These are phyloP conservation scores for Aspergillus sp. DNA, from an alignment of 2,329 filamentous ascomycete genomes.

Conservation along the genomic window DNA sequence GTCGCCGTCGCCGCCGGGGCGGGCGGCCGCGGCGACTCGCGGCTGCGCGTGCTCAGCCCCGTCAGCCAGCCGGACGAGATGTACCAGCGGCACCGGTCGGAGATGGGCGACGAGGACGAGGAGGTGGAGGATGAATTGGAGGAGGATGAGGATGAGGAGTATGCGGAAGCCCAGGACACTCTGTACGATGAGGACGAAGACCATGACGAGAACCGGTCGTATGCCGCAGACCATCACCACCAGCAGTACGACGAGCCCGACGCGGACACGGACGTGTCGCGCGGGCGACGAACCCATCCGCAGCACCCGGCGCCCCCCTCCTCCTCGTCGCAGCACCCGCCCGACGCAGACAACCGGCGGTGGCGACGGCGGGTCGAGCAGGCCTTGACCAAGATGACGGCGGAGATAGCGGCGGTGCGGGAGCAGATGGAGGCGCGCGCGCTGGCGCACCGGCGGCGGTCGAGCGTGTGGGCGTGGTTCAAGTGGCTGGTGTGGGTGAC, in stretches of 20 bases:
- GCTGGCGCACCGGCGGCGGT: constrained; percentile 66
- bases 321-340: neutral
- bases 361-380: constrained; percentile 84
- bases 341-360: constrained; percentile 46
- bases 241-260: constrained; percentile 1
- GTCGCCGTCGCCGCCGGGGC: constrained; percentile 40
- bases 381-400: constrained; percentile 82
- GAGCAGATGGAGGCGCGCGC: constrained; percentile 83
- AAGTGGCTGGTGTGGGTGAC: constrained; percentile 68
- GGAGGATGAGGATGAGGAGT: constrained; percentile 38
- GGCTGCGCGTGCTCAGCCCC: constrained; percentile 73
- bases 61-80: constrained; percentile 81
- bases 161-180: constrained; percentile 35
- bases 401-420: constrained; percentile 85
- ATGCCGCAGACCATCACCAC: neutral
- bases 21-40: constrained; percentile 36
- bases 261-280: constrained; percentile 1
- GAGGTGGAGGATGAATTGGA: constrained; percentile 31
- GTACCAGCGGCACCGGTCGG: constrained; percentile 40
- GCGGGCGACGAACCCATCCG: neutral
- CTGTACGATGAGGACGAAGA: constrained; percentile 27
- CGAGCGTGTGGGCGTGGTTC: constrained; percentile 67
- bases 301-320: neutral
- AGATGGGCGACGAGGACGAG: constrained; percentile 36
- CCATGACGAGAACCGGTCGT: constrained; percentile 4